Conservation (phyloP, 192 early-diverging fungal genomes). For the Rhizoclosmatium globosum region DNA sequence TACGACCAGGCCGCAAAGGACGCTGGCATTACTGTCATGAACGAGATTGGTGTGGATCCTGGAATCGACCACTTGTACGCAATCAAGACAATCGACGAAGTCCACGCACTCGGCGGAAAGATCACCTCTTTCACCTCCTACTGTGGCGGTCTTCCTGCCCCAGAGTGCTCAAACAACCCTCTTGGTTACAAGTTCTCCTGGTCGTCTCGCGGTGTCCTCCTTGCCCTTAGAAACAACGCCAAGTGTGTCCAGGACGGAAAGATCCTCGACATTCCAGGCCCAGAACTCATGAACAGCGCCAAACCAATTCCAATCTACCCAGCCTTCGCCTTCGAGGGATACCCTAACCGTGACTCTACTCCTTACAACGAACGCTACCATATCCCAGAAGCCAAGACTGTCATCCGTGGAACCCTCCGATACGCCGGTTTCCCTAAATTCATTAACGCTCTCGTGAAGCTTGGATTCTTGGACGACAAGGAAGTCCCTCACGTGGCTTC, state of each 20-base stretch:
- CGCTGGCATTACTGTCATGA: slow-evolving; percentile 88
- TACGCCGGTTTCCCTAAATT: slow-evolving; percentile 92
- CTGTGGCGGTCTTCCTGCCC: slow-evolving; percentile 95
- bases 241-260: slow-evolving; percentile 81
- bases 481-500: slow-evolving; percentile 18
- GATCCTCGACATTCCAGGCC: slow-evolving; percentile 70
- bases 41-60: slow-evolving; percentile 98
- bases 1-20: slow-evolving; percentile 78
- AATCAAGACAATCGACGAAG: slow-evolving; percentile 93
- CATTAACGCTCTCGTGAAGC: slow-evolving; percentile 76
- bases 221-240: slow-evolving; percentile 94
- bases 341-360: slow-evolving; percentile 94
- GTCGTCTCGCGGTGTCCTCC: slow-evolving; percentile 96
- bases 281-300: slow-evolving; percentile 76
- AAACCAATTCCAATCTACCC: slow-evolving; percentile 79
- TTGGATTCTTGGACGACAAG: slow-evolving; percentile 78
- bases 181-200: slow-evolving; percentile 98
- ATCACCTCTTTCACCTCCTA: slow-evolving; percentile 89
- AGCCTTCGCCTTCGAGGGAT: slow-evolving; percentile 91
- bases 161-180: slow-evolving; percentile 89
- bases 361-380: slow-evolving; percentile 88
- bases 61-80: slow-evolving; percentile 97
- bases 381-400: slow-evolving; percentile 76
- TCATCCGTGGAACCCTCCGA: slow-evolving; percentile 95
- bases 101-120: slow-evolving; percentile 73